phyloP scores from a whole-genome alignment of 257 asterid species.

The Haberlea rhodopensis region DNA sequence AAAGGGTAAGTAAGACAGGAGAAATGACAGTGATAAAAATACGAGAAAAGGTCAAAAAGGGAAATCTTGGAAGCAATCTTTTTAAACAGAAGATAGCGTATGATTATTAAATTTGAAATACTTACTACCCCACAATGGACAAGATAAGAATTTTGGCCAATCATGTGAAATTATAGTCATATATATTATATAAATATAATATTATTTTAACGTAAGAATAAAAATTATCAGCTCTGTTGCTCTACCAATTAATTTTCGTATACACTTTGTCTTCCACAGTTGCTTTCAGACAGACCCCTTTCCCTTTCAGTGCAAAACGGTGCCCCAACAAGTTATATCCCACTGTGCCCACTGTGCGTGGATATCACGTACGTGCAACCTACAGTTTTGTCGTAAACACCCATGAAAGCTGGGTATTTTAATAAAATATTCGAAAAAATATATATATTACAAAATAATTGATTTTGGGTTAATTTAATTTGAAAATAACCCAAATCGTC shows the following conservation, averaged over 20 bases:
- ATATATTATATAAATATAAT: too few species aligned
- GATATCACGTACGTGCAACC: not conserved
- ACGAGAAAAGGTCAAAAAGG: constrained; percentile 23
- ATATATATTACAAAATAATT: too few species aligned
- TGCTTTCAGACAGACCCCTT: not conserved
- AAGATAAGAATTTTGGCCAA: not conserved
- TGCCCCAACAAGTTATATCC: not conserved
- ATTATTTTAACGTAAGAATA: too few species aligned
- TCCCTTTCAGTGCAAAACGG: not conserved
- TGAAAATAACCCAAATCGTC: too few species aligned
- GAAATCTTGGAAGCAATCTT: constrained; percentile 41
- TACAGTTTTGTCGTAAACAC: not conserved
- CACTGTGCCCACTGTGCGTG: not conserved
- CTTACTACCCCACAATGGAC: not conserved
- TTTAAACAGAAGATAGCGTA: constrained; percentile 30
- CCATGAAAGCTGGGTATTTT: too few species aligned
- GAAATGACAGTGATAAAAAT: constrained; percentile 11
- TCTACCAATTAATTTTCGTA: not conserved
- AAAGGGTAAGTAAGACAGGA: constrained; percentile 10
- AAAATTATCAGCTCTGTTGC: not conserved
- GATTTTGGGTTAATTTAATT: too few species aligned
- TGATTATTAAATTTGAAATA: not conserved
- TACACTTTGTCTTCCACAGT: not conserved
- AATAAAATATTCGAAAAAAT: too few species aligned
- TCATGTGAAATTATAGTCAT: too few species aligned